Percentiles rank a stretch among this genome's conserved stretches.
These are phyloP conservation scores for Blastocystis sp. DNA, from an alignment of 352 stramenopile genomes.

Conservation along the genomic window DNA sequence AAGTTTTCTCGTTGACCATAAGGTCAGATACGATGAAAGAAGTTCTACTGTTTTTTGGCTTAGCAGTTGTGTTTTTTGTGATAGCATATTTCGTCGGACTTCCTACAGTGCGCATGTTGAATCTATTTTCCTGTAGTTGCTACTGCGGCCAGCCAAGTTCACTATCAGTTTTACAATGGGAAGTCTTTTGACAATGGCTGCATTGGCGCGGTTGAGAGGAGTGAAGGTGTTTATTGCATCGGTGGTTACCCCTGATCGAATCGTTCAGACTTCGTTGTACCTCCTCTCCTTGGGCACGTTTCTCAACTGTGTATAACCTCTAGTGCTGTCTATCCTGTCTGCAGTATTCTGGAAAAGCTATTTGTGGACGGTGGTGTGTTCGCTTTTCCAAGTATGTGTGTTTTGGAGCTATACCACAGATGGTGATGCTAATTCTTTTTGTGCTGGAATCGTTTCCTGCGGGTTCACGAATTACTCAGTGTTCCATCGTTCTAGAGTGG, in stretches of 20 bases:
- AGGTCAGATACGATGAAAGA: slow-evolving; percentile 51
- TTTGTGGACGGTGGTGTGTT: slow-evolving; percentile 10
- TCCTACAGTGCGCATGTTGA: not conserved
- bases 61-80: slow-evolving; percentile 47
- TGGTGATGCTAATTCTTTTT: slow-evolving; percentile 33
- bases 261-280: not conserved
- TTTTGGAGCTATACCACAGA: not conserved
- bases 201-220: slow-evolving; percentile 6
- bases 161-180: slow-evolving; percentile 60
- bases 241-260: slow-evolving; percentile 5
- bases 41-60: not conserved
- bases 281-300: not conserved
- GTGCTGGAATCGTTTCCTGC: slow-evolving; percentile 45
- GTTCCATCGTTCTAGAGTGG: not conserved
- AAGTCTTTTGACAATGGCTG: slow-evolving; percentile 26
- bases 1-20: not conserved
- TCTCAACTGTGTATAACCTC: not conserved
- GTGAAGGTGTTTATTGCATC: not conserved
- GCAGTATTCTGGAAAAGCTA: slow-evolving; percentile 42
- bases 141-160: slow-evolving; percentile 53
- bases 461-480: not conserved
- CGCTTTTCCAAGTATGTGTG: not conserved
- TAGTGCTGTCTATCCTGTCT: slow-evolving; percentile 41
- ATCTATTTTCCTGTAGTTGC: not conserved
- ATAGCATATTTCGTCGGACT: slow-evolving; percentile 56